Percentiles rank a stretch among this genome's conserved stretches.
These are phyloP conservation scores for Cinnamomum chago DNA, from an alignment of 164 flowering plant genomes.

Conservation along the genomic window DNA sequence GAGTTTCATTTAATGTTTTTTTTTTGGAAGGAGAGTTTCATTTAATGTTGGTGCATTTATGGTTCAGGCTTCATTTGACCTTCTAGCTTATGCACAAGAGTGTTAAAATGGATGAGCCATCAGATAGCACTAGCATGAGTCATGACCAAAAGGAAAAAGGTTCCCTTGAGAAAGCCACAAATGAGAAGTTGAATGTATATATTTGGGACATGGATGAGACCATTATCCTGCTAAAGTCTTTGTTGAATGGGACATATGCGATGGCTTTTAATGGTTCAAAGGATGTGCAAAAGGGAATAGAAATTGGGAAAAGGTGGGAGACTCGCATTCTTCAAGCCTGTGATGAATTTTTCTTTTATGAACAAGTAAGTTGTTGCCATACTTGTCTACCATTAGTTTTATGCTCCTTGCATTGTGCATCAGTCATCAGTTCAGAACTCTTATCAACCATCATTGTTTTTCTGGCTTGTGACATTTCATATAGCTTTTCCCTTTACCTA, in stretches of 20 bases:
- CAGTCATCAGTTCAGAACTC: neutral
- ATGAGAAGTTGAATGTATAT: constrained; percentile 50
- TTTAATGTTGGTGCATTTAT: constrained; percentile 2
- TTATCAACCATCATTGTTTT: neutral
- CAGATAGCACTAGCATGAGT: constrained; percentile 12
- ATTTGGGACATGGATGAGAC: constrained; percentile 99
- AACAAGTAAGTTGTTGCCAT: constrained; percentile 47
- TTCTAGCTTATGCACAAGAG: neutral
- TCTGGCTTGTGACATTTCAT: neutral
- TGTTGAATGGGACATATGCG: constrained; percentile 79
- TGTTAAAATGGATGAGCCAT: constrained; percentile 16
- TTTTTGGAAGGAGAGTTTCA: neutral
- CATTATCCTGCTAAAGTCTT: constrained; percentile 79
- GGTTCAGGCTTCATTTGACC: constrained; percentile 15
- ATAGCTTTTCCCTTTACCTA: neutral
- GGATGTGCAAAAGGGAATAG: constrained; percentile 70
- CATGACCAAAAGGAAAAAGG: constrained; percentile 13
- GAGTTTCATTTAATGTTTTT: neutral
- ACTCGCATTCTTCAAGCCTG: constrained; percentile 61
- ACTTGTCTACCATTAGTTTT: neutral
- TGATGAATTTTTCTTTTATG: constrained; percentile 77
- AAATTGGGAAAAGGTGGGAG: constrained; percentile 84
- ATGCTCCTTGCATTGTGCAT: neutral
- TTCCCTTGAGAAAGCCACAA: constrained; percentile 15
- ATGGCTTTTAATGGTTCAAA: constrained; percentile 61